A percentile compares a stretch with the other conserved stretches of the same genome.
Conservation (phyloP, 257 asterid genomes). For the Solanum chiquidenum region DNA sequence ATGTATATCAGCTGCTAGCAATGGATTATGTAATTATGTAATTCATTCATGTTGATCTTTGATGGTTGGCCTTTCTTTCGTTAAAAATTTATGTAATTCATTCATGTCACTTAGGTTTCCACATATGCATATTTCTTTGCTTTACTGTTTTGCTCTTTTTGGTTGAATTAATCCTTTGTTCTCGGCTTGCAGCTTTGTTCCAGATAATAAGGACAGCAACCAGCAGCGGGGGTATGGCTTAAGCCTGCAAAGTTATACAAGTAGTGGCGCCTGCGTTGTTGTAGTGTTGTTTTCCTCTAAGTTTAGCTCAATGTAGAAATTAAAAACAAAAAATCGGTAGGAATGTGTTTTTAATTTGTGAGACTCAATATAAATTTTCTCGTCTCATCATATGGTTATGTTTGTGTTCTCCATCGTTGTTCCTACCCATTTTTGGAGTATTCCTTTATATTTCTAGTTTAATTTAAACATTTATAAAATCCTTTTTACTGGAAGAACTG, state of each 20-base stretch:
- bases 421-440: neutral
- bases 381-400: neutral
- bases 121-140: neutral
- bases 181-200: conserved; percentile 52
- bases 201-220: conserved; percentile 94
- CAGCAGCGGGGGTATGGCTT: conserved; percentile 81
- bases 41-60: neutral
- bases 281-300: neutral
- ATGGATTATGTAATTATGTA: too few relatives aligned
- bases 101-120: neutral
- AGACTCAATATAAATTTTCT: neutral
- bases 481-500: neutral
- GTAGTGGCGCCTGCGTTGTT: neutral
- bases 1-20: neutral
- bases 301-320: conserved; percentile 2
- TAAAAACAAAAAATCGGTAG: neutral
- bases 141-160: neutral
- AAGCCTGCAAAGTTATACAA: conserved; percentile 1
- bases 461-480: neutral
- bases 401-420: neutral
- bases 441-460: neutral
- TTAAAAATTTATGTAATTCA: neutral
- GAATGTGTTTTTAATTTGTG: neutral
- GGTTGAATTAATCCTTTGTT: neutral
- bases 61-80: neutral